Base-by-base conservation (phyloP, 768 basidiomycete species). In the Omphalotus guepiniiformis region DNA sequence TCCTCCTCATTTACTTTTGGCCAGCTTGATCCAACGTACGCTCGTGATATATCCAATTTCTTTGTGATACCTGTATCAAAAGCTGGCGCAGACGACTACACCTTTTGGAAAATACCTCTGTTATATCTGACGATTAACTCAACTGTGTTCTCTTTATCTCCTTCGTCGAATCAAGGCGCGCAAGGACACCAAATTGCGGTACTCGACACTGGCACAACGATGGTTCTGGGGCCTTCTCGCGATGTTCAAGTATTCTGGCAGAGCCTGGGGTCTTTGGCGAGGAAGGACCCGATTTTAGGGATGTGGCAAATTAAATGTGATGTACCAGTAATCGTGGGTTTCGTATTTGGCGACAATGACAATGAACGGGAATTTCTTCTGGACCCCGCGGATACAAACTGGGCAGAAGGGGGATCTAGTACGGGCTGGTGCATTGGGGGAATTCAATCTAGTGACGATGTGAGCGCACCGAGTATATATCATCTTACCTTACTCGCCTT, bases 171-270 rank as follows among this genome's bases (percentile, higher is more conserved):
- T 22, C 58, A 53, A 3, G 69, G 69, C 16, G 66, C 75, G 19
- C 39, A 61, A 11, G 54, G 8, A 12, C 35, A 64, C 2, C 70
- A 73, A 0, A 73, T 84, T 40, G 81, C 75, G 3, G 74, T 86
- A 21, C 69, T 84, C 22, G 84, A 85, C 56, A 80, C 80, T 21
- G 82, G 82, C 3, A 80, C 78, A 21, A 80, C 78, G 4, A 68
- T 80, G 44, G 67, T 81, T 21, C 66, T 80, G 4, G 79, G 77
- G 3, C 81, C 81, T 5, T 60, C 70, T 1, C 51, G 48, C 15
- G 82, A 83, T 48, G 78, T 82, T 32, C 63, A 67, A 4, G 68
- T 73, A 5, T 73, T 86, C 54, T 85, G 72, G 74, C 47, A 65
- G 12, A 65, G 70, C 5, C 50, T 76, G n/a, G 72, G 74, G 18